A percentile compares a stretch with the other conserved stretches of the same genome.
Conservation (phyloP, 345 rosid species). For the Cardamine chenopodiifolia region DNA sequence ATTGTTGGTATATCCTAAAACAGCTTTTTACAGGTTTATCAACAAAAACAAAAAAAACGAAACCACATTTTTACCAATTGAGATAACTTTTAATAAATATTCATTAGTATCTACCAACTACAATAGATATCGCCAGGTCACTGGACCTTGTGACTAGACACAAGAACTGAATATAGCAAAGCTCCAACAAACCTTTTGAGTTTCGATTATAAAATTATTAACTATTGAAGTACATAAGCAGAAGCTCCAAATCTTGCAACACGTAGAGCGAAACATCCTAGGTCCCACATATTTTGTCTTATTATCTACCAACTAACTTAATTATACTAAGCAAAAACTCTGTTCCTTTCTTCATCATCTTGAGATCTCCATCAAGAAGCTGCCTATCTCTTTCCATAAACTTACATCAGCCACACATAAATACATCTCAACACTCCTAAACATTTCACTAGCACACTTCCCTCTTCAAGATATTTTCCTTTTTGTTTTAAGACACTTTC, state of each 20-base stretch:
- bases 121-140: conserved; percentile 33
- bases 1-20: neutral
- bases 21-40: conserved; percentile 10
- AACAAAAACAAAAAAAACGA: neutral
- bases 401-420: conserved; percentile 35
- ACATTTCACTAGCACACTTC: conserved; percentile 19
- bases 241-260: conserved; percentile 34
- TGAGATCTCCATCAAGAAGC: conserved; percentile 69
- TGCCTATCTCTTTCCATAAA: conserved; percentile 56
- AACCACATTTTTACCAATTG: conserved; percentile 6
- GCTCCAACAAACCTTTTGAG: conserved; percentile 39
- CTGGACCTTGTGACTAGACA: conserved; percentile 25
- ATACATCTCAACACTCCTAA: conserved; percentile 33
- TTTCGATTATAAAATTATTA: conserved; percentile 20
- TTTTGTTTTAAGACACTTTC: neutral
- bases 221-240: conserved; percentile 16
- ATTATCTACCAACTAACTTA: conserved; percentile 39
- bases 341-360: conserved; percentile 43
- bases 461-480: neutral
- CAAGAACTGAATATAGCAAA: conserved; percentile 30
- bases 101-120: conserved; percentile 6
- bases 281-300: conserved; percentile 53
- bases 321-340: conserved; percentile 38
- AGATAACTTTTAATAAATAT: neutral
- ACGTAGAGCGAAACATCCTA: conserved; percentile 56